A percentile compares a stretch with the other conserved stretches of the same genome.
Conservation (phyloP, 1,284 basidiomycete species). For the Moesziomyces sp. region DNA sequence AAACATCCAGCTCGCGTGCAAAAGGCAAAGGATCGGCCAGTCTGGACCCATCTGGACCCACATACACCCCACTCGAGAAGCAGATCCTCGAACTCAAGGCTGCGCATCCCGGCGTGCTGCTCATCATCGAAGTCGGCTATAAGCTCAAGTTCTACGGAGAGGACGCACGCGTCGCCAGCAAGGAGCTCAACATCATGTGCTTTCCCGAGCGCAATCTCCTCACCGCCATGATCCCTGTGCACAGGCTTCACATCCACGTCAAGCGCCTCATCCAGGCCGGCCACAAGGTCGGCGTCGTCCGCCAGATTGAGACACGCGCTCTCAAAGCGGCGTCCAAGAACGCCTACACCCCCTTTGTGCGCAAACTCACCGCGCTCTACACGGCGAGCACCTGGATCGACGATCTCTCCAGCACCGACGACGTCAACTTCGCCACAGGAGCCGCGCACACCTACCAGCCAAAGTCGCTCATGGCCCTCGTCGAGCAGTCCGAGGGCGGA, state of each 20-base stretch:
- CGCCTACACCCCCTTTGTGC: conserved; percentile 75
- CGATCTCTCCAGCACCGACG: conserved; percentile 76
- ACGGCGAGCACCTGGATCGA: conserved; percentile 87
- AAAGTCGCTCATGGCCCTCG: conserved; percentile 69
- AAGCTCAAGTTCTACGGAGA: conserved; percentile 82
- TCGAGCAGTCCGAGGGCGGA: conserved; percentile 75
- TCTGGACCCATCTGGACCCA: conserved; percentile 2
- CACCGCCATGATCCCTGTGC: conserved; percentile 83
- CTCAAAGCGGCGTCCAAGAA: conserved; percentile 80
- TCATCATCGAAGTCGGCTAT: conserved; percentile 78
- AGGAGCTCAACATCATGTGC: conserved; percentile 81
- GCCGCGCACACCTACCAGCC: conserved; percentile 38
- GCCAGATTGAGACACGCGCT: conserved; percentile 91
- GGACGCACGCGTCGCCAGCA: conserved; percentile 86
- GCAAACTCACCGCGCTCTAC: conserved; percentile 83
- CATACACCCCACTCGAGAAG: conserved; percentile 70
- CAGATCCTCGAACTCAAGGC: conserved; percentile 63
- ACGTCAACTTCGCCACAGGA: conserved; percentile 12
- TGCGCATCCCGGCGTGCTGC: conserved; percentile 76
- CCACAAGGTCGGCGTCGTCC: conserved; percentile 85
- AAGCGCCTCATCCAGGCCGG: conserved; percentile 83
- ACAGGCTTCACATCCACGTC: conserved; percentile 84
- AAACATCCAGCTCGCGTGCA: conserved; percentile 65
- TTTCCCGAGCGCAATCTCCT: conserved; percentile 83
- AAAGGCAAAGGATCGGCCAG: conserved; percentile 43